Conservation (phyloP, 2,329 filamentous ascomycete genomes). For the Penicillium sp. region DNA sequence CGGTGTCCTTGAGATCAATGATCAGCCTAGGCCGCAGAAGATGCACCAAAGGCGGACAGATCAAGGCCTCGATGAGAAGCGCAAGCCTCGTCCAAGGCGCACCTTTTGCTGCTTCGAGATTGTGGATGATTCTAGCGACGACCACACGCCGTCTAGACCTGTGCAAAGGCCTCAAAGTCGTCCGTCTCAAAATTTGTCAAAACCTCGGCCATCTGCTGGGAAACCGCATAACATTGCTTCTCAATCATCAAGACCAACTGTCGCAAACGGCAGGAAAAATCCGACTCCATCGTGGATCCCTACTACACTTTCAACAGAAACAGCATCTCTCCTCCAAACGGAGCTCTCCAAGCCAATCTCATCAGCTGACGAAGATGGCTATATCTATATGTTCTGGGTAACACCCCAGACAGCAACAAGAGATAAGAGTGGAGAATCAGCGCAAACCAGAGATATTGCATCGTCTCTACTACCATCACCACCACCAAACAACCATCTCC, state of each 20-base stretch:
- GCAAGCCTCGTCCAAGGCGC: constrained; percentile 19
- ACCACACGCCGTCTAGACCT: constrained; percentile 22
- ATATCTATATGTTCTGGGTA: constrained; percentile 99
- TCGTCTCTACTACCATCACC: constrained; percentile 58
- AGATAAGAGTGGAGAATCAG: constrained; percentile 34
- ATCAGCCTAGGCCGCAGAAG: constrained; percentile 8
- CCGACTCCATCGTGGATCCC: constrained; percentile 61
- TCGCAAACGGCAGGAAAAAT: constrained; percentile 11
- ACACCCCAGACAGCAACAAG: constrained; percentile 60
- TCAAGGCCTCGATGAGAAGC: constrained; percentile 15
- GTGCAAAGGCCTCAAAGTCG: constrained; percentile 18
- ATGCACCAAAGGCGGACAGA: constrained; percentile 3
- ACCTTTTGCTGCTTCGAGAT: constrained; percentile 36
- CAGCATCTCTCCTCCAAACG: constrained; percentile 66
- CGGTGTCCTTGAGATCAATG: constrained; percentile 67
- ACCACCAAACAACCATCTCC: constrained; percentile 12
- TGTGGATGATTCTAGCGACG: constrained; percentile 26
- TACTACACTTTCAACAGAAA: constrained; percentile 61
- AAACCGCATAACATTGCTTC: constrained; percentile 7
- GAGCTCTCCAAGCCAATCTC: constrained; percentile 77
- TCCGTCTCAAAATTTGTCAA: constrained; percentile 6
- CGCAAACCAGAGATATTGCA: constrained; percentile 58
- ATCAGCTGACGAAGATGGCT: constrained; percentile 73
- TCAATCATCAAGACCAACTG: constrained; percentile 13
- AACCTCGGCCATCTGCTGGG: constrained; percentile 1